These are phyloP conservation scores for Rhizoclosmatium globosum DNA, from an alignment of 192 early-diverging fungal genomes.

Conservation along the genomic window DNA sequence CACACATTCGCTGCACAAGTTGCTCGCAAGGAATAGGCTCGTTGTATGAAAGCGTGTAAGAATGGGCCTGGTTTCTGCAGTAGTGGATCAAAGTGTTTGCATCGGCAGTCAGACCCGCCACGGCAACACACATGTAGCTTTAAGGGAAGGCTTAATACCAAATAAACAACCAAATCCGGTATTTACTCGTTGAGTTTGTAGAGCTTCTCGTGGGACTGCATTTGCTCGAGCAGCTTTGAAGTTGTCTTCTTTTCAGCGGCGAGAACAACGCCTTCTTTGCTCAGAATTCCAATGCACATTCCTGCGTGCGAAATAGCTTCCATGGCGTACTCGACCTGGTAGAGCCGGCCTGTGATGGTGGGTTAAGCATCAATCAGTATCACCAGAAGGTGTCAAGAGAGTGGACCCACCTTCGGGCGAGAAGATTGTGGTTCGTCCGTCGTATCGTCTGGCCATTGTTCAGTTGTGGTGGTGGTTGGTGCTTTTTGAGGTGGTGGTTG, in stretches of 20 bases:
- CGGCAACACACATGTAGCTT: constrained; percentile 89
- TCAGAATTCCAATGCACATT: constrained; percentile 90
- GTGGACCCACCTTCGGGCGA: constrained; percentile 90
- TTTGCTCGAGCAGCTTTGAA: constrained; percentile 91
- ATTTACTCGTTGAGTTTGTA: constrained; percentile 90
- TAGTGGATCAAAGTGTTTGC: constrained; percentile 96
- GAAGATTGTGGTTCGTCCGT: constrained; percentile 98
- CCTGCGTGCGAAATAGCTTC: constrained; percentile 98
- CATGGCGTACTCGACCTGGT: constrained; percentile 99
- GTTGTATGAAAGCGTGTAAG: constrained; percentile 86
- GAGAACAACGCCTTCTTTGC: constrained; percentile 93
- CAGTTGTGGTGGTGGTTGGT: background rate
- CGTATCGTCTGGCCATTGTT: constrained; percentile 94
- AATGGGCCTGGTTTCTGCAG: constrained; percentile 85
- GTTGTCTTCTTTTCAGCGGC: constrained; percentile 97
- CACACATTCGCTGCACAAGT: constrained; percentile 93
- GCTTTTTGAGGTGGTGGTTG: background rate
- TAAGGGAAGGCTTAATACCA: constrained; percentile 38
- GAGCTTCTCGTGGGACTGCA: constrained; percentile 89
- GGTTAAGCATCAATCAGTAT: constrained; percentile 11
- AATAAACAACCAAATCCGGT: background rate
- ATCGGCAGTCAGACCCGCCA: constrained; percentile 96
- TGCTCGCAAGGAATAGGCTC: constrained; percentile 95
- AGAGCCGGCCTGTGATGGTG: constrained; percentile 79
- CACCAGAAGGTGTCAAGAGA: background rate